Percentiles rank a stretch among this genome's conserved stretches.
Conservation (phyloP, 2,329 filamentous ascomycete species). For the Fusarium sp. region DNA sequence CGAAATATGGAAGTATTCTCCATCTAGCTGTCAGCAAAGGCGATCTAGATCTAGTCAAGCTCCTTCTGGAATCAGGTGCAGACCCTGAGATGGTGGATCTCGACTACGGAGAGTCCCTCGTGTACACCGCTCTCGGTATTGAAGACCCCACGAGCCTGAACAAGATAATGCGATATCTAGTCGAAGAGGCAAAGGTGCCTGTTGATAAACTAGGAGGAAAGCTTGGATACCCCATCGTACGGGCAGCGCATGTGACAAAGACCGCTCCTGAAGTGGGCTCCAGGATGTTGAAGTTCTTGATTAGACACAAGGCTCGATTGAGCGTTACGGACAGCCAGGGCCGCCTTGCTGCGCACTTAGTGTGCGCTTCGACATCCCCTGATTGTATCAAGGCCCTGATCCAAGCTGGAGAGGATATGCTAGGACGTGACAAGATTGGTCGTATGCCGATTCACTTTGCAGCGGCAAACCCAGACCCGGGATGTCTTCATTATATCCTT, state of each 20-base stretch:
- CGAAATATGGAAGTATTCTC: neutral
- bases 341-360: neutral
- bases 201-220: neutral
- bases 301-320: neutral
- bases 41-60: neutral
- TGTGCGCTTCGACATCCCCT: neutral
- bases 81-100: neutral
- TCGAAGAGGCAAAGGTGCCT: neutral
- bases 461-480: neutral
- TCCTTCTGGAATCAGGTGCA: neutral
- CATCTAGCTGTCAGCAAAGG: neutral
- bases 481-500: too few species aligned
- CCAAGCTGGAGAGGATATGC: neutral
- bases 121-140: neutral
- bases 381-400: neutral
- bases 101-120: neutral
- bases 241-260: neutral
- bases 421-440: neutral
- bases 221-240: neutral
- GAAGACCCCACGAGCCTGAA: neutral
- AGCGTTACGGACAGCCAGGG: neutral
- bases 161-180: neutral
- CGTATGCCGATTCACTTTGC: neutral
- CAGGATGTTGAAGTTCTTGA: neutral
- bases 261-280: rapidly evolving